A percentile compares a stretch with the other conserved stretches of the same genome.
Conservation (phyloP, 176 grass and related monocot genomes). For the Dendrocalamus sinicus region DNA sequence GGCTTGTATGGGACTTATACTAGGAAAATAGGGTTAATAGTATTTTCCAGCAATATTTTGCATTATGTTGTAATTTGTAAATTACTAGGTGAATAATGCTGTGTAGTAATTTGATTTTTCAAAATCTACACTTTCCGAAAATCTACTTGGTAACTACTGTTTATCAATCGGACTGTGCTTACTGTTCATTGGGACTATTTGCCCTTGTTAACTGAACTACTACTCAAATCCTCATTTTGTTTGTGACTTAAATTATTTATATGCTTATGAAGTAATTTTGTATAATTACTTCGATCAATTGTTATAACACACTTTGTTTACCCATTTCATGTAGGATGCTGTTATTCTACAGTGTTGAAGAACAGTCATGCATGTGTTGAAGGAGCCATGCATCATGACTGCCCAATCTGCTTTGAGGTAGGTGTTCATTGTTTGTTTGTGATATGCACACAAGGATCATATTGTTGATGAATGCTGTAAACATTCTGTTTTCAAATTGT, state of each 20-base stretch:
- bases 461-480: neutral
- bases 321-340: slow-evolving; percentile 65
- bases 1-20: neutral
- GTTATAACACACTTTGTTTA: slow-evolving; percentile 15
- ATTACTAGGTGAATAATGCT: slow-evolving; percentile 10
- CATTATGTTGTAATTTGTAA: neutral
- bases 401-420: slow-evolving; percentile 98
- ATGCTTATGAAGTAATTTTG: neutral
- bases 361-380: slow-evolving; percentile 91
- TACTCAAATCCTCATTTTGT: neutral
- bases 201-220: neutral
- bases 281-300: neutral
- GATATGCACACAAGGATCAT: neutral
- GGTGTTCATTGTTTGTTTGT: slow-evolving; percentile 5
- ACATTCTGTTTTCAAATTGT: neutral
- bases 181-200: neutral
- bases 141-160: slow-evolving; percentile 7
- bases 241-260: slow-evolving; percentile 1
- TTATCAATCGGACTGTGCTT: neutral
- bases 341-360: slow-evolving; percentile 77
- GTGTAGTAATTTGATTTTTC: slow-evolving; percentile 5
- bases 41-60: neutral
- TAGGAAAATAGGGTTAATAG: neutral
- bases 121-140: neutral
- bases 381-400: slow-evolving; percentile 97